These are phyloP conservation scores for Phytophthora pluvialis DNA, from an alignment of 352 stramenopile species.

Conservation along the genomic window DNA sequence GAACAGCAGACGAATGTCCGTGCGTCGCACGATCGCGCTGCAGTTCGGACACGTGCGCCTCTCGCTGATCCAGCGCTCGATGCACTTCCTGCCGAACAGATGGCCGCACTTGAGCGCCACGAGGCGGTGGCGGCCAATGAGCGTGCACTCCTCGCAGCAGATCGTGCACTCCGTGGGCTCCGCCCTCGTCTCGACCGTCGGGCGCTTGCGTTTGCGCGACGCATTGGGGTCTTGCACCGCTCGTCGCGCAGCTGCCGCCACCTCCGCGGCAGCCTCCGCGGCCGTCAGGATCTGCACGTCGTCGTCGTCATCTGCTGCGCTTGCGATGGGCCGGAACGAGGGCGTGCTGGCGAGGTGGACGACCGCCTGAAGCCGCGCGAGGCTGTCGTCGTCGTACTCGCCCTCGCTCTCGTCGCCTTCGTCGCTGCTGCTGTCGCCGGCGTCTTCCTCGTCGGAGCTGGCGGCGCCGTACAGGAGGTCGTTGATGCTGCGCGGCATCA, in stretches of 20 bases:
- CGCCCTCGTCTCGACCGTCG: slow-evolving; percentile 36
- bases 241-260: slow-evolving; percentile 24
- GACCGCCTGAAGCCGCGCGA: background rate
- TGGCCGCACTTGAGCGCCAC: slow-evolving; percentile 76
- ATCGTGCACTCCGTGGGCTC: slow-evolving; percentile 78
- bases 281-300: slow-evolving; percentile 40
- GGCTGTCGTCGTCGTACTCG: background rate
- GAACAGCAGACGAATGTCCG: slow-evolving; percentile 68
- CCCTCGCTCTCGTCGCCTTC: background rate
- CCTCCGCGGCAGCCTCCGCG: slow-evolving; percentile 25
- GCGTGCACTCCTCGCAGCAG: slow-evolving; percentile 75
- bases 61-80: slow-evolving; percentile 73
- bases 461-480: slow-evolving; percentile 4
- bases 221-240: background rate
- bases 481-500: slow-evolving; percentile 8
- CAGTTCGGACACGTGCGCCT: slow-evolving; percentile 75
- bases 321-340: background rate
- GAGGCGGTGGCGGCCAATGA: slow-evolving; percentile 65
- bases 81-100: slow-evolving; percentile 77
- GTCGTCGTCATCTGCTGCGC: slow-evolving; percentile 37
- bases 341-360: slow-evolving; percentile 23
- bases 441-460: slow-evolving; percentile 11
- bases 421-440: background rate
- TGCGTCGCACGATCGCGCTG: slow-evolving; percentile 48
- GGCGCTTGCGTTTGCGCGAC: slow-evolving; percentile 40